phyloP scores from a whole-genome alignment of 2,329 filamentous ascomycete genomes.

The Colletotrichum camelliae region DNA sequence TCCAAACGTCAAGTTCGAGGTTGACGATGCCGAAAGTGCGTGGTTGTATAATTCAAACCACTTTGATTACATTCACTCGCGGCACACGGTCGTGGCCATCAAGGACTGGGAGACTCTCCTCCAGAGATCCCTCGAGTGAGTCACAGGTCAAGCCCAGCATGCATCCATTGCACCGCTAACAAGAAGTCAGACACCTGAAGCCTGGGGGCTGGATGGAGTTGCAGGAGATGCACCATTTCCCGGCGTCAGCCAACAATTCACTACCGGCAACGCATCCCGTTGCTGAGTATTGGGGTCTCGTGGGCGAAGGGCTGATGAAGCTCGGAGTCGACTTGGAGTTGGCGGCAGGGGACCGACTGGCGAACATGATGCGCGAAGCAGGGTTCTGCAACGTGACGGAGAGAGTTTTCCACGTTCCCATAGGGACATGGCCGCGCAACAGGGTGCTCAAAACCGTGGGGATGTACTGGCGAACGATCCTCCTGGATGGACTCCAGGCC shows the following conservation, averaged over 20 bases:
- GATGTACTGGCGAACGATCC: conserved; percentile 54
- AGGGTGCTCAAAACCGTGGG: conserved; percentile 56
- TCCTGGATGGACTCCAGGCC: conserved; percentile 55
- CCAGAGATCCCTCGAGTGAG: conserved; percentile 50
- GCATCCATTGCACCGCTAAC: not conserved
- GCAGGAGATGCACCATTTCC: conserved; percentile 58
- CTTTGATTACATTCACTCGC: conserved; percentile 67
- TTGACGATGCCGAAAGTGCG: conserved; percentile 62
- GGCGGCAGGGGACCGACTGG: conserved; percentile 45
- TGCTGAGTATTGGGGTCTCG: conserved; percentile 50
- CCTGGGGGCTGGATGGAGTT: conserved; percentile 62
- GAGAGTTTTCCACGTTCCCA: conserved; percentile 55
- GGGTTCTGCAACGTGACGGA: conserved; percentile 59
- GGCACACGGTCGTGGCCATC: conserved; percentile 61
- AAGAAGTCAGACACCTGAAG: conserved; percentile 48
- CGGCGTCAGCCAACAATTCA: conserved; percentile 45
- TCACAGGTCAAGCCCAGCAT: not conserved
- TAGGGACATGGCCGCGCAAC: conserved; percentile 60
- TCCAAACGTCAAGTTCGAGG: conserved; percentile 59
- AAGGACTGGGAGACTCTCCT: conserved; percentile 60
- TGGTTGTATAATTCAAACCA: conserved; percentile 60
- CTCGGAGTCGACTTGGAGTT: conserved; percentile 54
- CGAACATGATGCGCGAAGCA: conserved; percentile 51
- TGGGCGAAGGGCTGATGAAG: conserved; percentile 46
- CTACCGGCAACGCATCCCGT: conserved; percentile 46